Evolutionary conservation across 2,329 filamentous ascomycete genomes (phyloP).

Genomic region (Amauroascus niger): DNA sequence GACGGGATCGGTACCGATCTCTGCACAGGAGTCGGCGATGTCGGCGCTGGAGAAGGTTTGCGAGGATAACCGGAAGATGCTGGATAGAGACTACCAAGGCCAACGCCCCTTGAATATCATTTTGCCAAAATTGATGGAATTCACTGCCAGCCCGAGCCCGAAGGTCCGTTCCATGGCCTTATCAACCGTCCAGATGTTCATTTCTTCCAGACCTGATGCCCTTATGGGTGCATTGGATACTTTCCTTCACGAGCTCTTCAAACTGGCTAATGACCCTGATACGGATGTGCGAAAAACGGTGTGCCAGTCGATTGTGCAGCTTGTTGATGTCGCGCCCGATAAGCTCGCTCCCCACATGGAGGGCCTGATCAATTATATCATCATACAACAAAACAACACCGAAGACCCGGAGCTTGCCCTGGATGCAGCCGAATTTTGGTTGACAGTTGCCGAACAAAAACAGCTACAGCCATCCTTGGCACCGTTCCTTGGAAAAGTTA

Average conservation of each 20-base stretch:
- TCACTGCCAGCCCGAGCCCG: slow-evolving; percentile 64
- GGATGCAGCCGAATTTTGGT: slow-evolving; percentile 96
- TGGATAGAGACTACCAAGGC: slow-evolving; percentile 80
- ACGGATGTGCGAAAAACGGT: slow-evolving; percentile 84
- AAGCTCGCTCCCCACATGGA: slow-evolving; percentile 81
- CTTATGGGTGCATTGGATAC: slow-evolving; percentile 71
- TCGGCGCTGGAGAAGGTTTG: slow-evolving; percentile 88
- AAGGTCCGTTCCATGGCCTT: slow-evolving; percentile 74
- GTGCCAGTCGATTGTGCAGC: slow-evolving; percentile 82
- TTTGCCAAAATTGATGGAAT: slow-evolving; percentile 81
- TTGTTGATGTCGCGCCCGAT: slow-evolving; percentile 82
- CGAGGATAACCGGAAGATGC: slow-evolving; percentile 80
- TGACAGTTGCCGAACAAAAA: slow-evolving; percentile 81
- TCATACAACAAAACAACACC: slow-evolving; percentile 70
- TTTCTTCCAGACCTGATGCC: slow-evolving; percentile 71
- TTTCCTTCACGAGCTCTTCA: slow-evolving; percentile 73
- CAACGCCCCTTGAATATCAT: slow-evolving; percentile 80
- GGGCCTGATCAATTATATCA: slow-evolving; percentile 85
- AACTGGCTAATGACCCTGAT: slow-evolving; percentile 64
- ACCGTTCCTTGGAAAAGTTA: slow-evolving; percentile 71
- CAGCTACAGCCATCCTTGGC: slow-evolving; percentile 65
- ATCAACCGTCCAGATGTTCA: slow-evolving; percentile 82
- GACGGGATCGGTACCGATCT: slow-evolving; percentile 54
- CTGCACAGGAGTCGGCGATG: slow-evolving; percentile 88
- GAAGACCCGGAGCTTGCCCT: slow-evolving; percentile 83